Evolutionary conservation across 257 asterid species (phyloP).

Genomic region (Solanum rostratum): DNA sequence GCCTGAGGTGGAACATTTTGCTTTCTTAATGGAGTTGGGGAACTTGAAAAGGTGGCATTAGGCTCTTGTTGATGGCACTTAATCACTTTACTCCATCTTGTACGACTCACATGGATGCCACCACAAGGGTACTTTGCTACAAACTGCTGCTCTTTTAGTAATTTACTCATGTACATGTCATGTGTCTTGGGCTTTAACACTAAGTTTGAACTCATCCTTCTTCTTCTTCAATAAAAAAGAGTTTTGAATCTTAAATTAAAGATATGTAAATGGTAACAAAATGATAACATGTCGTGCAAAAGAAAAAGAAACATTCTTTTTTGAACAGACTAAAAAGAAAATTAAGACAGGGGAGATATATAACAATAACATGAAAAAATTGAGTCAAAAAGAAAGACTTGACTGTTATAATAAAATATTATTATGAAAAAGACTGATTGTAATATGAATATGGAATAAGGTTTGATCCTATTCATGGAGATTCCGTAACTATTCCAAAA

Average conservation of each 20-base stretch:
- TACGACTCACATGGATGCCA: slow-evolving; percentile 10
- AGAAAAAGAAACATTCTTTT: neutral
- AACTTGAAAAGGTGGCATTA: slow-evolving; percentile 11
- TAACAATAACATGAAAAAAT: neutral
- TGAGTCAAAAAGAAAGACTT: neutral
- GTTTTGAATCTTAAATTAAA: too few species aligned
- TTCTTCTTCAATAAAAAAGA: too few species aligned
- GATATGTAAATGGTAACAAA: too few species aligned
- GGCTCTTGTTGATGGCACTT: slow-evolving; percentile 11
- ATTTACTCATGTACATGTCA: slow-evolving; percentile 21
- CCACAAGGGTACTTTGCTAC: neutral
- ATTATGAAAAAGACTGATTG: neutral
- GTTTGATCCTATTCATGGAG: too few species aligned
- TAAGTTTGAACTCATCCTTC: slow-evolving; percentile 21
- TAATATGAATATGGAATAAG: too few species aligned
- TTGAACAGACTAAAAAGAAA: neutral
- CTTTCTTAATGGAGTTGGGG: slow-evolving; percentile 8
- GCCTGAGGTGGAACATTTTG: slow-evolving; percentile 28
- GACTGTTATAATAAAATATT: neutral
- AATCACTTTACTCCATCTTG: slow-evolving; percentile 16
- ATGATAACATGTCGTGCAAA: too few species aligned
- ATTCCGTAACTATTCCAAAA: too few species aligned
- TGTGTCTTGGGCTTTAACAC: slow-evolving; percentile 30
- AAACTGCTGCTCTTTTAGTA: slow-evolving; percentile 17
- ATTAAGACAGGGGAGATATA: too few species aligned